phyloP scores from a whole-genome alignment of 805 yeast species.

The Kodamaea restingae region DNA sequence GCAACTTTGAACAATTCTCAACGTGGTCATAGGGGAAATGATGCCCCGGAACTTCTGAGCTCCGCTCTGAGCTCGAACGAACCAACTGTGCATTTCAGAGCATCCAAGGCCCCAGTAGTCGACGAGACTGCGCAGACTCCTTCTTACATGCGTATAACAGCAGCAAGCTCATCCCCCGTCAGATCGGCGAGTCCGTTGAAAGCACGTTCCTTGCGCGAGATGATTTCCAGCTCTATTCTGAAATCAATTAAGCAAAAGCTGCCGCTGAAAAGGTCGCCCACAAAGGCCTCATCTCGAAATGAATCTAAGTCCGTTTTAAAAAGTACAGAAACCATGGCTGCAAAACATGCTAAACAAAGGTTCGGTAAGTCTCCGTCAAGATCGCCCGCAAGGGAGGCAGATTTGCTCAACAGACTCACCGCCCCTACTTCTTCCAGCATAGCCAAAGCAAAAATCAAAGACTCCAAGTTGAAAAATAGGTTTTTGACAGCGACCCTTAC shows the following conservation, averaged over 20 bases:
- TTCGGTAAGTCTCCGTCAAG: constrained; percentile 2
- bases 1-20: no score
- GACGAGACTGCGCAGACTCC: constrained; percentile 2
- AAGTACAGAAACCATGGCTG: no score
- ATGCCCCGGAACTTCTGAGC: no score
- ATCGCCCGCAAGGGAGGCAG: constrained; percentile 11
- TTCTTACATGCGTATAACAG: constrained; percentile 10
- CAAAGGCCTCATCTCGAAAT: neutral
- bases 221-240: neutral
- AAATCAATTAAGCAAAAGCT: neutral
- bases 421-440: constrained; percentile 31
- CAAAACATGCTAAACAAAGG: no score
- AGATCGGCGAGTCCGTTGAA: constrained; percentile 1
- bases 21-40: no score
- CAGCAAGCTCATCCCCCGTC: constrained; percentile 6
- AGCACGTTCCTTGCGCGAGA: neutral
- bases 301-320: no score
- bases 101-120: neutral
- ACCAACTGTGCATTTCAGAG: neutral
- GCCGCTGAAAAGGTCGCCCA: neutral
- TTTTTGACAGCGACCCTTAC: constrained; percentile 35
- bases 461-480: constrained; percentile 21
- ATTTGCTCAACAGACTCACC: constrained; percentile 19
- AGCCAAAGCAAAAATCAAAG: constrained; percentile 19
- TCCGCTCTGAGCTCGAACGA: neutral